These are phyloP conservation scores for Aspergillus amoenus DNA, from an alignment of 2,329 filamentous ascomycete species.

Conservation along the genomic window DNA sequence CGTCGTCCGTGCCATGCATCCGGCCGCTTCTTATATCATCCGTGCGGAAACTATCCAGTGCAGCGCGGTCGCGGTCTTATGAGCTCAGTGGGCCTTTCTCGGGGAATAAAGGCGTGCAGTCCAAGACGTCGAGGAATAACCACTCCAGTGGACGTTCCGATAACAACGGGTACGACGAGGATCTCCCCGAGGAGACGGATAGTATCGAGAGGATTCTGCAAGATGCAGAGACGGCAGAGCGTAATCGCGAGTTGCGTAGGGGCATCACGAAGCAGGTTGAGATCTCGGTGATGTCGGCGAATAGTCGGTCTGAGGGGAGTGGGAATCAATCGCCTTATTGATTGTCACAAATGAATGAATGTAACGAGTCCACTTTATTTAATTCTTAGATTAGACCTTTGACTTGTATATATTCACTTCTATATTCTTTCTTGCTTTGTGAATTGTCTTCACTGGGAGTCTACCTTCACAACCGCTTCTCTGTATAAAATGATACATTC, in stretches of 20 bases:
- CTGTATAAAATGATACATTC: too few species aligned
- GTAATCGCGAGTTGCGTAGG: background rate
- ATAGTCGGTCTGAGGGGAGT: background rate
- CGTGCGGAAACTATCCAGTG: conserved; percentile 30
- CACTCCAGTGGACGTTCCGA: background rate
- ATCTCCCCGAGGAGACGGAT: conserved; percentile 15
- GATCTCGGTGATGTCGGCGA: conserved; percentile 20
- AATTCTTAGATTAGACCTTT: too few species aligned
- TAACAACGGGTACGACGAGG: background rate
- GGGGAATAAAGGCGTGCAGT: conserved; percentile 14
- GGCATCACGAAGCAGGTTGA: conserved; percentile 33
- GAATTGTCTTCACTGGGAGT: too few species aligned
- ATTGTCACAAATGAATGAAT: too few species aligned
- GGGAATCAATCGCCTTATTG: background rate
- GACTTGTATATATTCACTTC: too few species aligned
- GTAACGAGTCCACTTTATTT: too few species aligned
- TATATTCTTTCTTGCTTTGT: too few species aligned
- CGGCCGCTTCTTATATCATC: conserved; percentile 31
- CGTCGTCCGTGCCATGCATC: conserved; percentile 31
- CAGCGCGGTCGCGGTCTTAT: conserved; percentile 25
- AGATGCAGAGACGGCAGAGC: conserved; percentile 4
- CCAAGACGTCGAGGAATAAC: conserved; percentile 10
- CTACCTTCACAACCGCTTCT: too few species aligned
- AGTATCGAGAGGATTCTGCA: conserved; percentile 28
- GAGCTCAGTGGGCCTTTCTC: conserved; percentile 27